These are phyloP conservation scores for Selaginella tamariscina DNA, from an alignment of 75 land plant genomes.

Conservation along the genomic window DNA sequence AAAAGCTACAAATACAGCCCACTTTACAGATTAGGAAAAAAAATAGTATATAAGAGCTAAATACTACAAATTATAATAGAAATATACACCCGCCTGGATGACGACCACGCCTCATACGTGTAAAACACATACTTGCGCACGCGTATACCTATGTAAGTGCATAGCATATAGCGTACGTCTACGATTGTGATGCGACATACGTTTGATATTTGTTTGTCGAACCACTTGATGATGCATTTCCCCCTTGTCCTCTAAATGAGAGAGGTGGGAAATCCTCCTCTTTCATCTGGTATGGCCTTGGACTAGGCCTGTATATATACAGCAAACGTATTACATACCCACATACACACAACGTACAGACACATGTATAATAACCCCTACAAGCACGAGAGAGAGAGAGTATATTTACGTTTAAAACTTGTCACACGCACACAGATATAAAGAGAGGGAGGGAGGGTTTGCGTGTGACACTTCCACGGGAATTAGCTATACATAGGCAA, in stretches of 20 bases:
- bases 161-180: too few species aligned
- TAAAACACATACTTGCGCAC: too few species aligned
- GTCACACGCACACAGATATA: too few species aligned
- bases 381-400: background rate
- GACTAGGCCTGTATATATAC: conserved; percentile 19
- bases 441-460: background rate
- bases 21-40: background rate
- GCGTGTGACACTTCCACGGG: background rate
- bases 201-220: background rate
- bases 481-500: background rate
- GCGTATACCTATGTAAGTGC: too few species aligned
- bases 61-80: background rate
- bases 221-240: conserved; percentile 10
- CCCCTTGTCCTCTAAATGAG: conserved; percentile 21
- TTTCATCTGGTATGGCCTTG: conserved; percentile 29
- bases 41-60: background rate
- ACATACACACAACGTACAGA: conserved; percentile 28
- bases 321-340: conserved; percentile 40
- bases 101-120: too few species aligned
- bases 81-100: background rate
- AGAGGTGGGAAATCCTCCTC: conserved; percentile 43
- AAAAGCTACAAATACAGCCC: conserved; percentile 1
- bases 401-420: background rate
- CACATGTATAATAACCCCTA: conserved; percentile 19
- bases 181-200: background rate